Evolutionary conservation across 352 stramenopile species (phyloP).

Genomic region (Elongisporangium prolatum): DNA sequence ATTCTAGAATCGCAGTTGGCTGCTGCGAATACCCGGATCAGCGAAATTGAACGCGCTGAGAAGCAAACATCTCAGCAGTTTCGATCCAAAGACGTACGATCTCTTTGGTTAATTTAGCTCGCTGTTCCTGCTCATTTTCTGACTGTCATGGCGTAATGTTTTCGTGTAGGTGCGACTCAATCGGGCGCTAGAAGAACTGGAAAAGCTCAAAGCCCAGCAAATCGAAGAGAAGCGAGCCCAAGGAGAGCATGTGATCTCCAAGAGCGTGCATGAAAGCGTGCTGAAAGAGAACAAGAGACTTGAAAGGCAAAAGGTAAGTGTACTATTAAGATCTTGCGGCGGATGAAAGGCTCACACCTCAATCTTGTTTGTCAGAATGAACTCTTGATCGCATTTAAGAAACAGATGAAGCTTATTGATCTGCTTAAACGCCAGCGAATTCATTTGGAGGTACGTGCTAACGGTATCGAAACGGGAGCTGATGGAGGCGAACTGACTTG

Average conservation of each 20-base stretch:
- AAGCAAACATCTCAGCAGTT: slow-evolving; percentile 66
- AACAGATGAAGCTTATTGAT: slow-evolving; percentile 86
- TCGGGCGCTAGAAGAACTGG: slow-evolving; percentile 67
- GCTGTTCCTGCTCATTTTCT: background rate
- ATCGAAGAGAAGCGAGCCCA: slow-evolving; percentile 50
- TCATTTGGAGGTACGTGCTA: slow-evolving; percentile 63
- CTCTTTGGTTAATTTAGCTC: background rate
- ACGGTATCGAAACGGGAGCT: background rate
- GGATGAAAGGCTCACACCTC: background rate
- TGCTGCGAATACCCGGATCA: slow-evolving; percentile 34
- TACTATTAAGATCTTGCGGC: background rate
- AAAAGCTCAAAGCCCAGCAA: slow-evolving; percentile 63
- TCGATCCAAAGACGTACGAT: slow-evolving; percentile 61
- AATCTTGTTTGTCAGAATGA: slow-evolving; percentile 39
- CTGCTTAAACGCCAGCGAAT: slow-evolving; percentile 82
- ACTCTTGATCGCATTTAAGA: slow-evolving; percentile 73
- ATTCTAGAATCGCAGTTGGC: slow-evolving; percentile 66
- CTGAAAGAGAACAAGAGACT: slow-evolving; percentile 67
- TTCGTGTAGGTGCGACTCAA: slow-evolving; percentile 58
- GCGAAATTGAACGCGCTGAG: slow-evolving; percentile 52
- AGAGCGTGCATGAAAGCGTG: slow-evolving; percentile 53
- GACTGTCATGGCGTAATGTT: slow-evolving; percentile 1
- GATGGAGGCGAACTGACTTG: background rate
- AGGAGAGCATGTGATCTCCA: slow-evolving; percentile 39
- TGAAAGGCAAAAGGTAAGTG: slow-evolving; percentile 80